These are phyloP conservation scores for Kockiozyma suomiensis DNA, from an alignment of 805 yeast species.

Conservation along the genomic window DNA sequence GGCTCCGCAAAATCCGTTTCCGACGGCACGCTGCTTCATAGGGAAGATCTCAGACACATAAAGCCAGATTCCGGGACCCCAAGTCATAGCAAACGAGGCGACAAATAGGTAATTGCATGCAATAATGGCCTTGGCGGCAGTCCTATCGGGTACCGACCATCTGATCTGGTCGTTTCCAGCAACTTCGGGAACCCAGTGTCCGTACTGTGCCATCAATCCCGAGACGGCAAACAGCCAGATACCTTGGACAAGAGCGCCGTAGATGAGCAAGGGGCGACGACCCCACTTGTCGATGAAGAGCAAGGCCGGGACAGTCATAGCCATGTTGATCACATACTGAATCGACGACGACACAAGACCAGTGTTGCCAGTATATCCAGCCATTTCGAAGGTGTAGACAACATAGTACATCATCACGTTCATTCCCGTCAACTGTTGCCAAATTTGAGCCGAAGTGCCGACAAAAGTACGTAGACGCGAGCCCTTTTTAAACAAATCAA, in stretches of 20 bases:
- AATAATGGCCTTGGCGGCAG: too few species aligned
- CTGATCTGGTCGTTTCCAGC: too few species aligned
- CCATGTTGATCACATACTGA: conserved; percentile 59
- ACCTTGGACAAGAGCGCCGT: too few species aligned
- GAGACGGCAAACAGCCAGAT: too few species aligned
- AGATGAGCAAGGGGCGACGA: conserved; percentile 19
- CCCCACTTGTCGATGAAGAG: conserved; percentile 32
- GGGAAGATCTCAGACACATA: not conserved
- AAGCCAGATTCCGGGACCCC: not conserved
- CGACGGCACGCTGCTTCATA: not conserved
- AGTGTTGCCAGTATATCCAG: conserved; percentile 43
- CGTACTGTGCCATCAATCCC: too few species aligned
- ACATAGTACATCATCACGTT: conserved; percentile 72
- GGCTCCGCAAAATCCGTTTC: not conserved
- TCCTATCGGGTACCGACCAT: too few species aligned
- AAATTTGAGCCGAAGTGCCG: conserved; percentile 58
- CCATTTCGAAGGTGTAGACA: conserved; percentile 58
- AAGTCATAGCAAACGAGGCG: not conserved
- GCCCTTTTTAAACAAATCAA: conserved; percentile 55
- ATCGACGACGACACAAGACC: conserved; percentile 59
- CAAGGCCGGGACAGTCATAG: conserved; percentile 50
- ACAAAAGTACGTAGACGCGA: conserved; percentile 54
- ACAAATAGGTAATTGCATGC: too few species aligned
- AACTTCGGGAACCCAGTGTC: too few species aligned
- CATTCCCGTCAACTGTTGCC: conserved; percentile 63